These are phyloP conservation scores for Myxozyma neotropica DNA, from an alignment of 805 yeast genomes.

Conservation along the genomic window DNA sequence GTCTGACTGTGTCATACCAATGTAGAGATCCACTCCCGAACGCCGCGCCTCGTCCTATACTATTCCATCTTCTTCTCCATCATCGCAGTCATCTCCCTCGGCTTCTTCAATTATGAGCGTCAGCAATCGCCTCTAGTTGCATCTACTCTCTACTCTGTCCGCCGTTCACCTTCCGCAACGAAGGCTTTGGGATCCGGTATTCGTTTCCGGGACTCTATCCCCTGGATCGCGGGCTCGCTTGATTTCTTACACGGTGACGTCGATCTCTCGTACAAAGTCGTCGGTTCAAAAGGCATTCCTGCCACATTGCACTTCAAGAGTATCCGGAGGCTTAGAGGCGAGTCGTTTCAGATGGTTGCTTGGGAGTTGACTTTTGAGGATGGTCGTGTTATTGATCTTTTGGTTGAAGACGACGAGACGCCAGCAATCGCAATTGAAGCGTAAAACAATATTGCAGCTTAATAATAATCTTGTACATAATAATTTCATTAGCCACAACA, in stretches of 20 bases:
- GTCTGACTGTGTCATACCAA: background rate
- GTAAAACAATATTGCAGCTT: background rate
- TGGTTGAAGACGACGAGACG: conserved; percentile 49
- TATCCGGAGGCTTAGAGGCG: conserved; percentile 60
- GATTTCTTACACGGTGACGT: conserved; percentile 83
- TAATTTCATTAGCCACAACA: background rate
- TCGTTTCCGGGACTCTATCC: conserved; percentile 70
- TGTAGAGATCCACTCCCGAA: conserved; percentile 46
- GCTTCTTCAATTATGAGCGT: conserved; percentile 91
- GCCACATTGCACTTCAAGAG: conserved; percentile 68
- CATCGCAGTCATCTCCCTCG: conserved; percentile 58
- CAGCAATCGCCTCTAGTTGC: conserved; percentile 85
- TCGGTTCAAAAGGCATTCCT: conserved; percentile 58
- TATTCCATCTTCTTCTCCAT: conserved; percentile 58
- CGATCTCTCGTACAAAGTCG: conserved; percentile 68
- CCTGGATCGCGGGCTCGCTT: conserved; percentile 86
- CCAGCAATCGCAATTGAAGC: background rate
- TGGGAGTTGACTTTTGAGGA: conserved; percentile 63
- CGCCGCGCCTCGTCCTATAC: conserved; percentile 54
- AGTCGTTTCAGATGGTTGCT: conserved; percentile 59
- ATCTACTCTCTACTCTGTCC: conserved; percentile 80
- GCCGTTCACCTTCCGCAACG: conserved; percentile 70
- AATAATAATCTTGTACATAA: background rate
- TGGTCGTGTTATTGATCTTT: conserved; percentile 39
- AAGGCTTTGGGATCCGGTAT: conserved; percentile 73